phyloP scores from a whole-genome alignment of 2,329 filamentous ascomycete species.

The Didymella arachidicola region DNA sequence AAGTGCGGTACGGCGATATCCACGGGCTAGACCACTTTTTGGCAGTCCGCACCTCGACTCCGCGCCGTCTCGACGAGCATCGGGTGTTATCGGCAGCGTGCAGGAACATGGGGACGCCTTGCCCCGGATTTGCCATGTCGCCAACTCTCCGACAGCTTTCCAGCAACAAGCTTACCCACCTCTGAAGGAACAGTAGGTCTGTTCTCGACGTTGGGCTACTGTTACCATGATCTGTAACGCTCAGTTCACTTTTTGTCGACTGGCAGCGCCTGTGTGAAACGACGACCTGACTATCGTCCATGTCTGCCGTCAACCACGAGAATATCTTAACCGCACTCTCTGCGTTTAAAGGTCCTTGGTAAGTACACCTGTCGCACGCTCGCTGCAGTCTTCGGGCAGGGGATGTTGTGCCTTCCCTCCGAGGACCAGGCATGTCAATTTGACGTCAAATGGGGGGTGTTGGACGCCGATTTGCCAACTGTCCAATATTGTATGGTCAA shows the following conservation, averaged over 20 bases:
- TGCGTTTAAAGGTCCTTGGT: background rate
- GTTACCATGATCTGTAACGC: background rate
- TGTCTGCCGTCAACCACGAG: background rate
- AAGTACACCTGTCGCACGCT: background rate
- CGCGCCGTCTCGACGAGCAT: conserved; percentile 10
- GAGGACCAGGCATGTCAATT: too few relatives aligned
- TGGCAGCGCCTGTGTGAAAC: background rate
- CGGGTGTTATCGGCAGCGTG: conserved; percentile 14
- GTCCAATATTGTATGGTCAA: too few relatives aligned
- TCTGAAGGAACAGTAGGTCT: background rate
- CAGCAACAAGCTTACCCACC: background rate
- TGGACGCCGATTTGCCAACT: too few relatives aligned
- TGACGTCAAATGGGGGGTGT: too few relatives aligned
- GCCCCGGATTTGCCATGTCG: conserved; percentile 15
- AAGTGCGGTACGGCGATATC: conserved; percentile 11
- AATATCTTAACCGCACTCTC: background rate
- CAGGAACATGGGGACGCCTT: conserved; percentile 14
- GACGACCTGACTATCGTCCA: conserved; percentile 9
- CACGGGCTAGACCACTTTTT: conserved; percentile 19
- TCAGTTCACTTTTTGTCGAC: background rate
- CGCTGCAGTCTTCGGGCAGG: background rate
- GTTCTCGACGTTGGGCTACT: background rate
- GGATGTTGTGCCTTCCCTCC: background rate
- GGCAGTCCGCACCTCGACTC: conserved; percentile 3
- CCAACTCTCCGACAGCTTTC: conserved; percentile 12